phyloP scores from a whole-genome alignment of 2,329 filamentous ascomycete genomes.

The Thermoascus crustaceus region DNA sequence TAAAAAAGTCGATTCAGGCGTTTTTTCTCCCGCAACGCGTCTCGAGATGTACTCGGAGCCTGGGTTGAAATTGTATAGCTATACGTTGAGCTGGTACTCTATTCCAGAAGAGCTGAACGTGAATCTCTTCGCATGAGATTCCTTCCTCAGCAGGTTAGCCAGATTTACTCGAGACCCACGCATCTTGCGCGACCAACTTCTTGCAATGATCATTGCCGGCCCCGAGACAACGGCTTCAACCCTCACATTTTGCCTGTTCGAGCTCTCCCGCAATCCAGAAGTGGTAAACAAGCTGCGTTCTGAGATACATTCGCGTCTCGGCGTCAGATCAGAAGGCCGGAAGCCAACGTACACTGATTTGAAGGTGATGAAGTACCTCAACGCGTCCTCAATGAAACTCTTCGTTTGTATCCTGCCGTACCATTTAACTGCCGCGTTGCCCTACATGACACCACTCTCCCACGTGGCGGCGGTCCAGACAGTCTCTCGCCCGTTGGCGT shows the following conservation, averaged over 20 bases:
- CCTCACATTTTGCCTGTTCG: conserved; percentile 68
- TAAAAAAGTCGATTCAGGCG: too few species aligned
- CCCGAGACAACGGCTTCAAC: conserved; percentile 69
- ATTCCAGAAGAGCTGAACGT: too few species aligned
- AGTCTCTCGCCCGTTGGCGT: too few species aligned
- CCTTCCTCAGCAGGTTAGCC: conserved; percentile 71
- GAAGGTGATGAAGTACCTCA: conserved; percentile 9
- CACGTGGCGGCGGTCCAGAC: conserved; percentile 53
- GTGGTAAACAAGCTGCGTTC: conserved; percentile 56
- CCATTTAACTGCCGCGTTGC: conserved; percentile 38
- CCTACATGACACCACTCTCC: conserved; percentile 35
- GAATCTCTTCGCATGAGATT: too few species aligned
- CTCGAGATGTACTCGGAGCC: too few species aligned
- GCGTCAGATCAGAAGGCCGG: conserved; percentile 39
- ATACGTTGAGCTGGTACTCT: too few species aligned
- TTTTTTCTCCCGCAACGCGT: too few species aligned
- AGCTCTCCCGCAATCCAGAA: conserved; percentile 61
- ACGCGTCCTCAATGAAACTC: conserved; percentile 30
- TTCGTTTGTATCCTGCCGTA: conserved; percentile 41
- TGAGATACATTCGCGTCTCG: conserved; percentile 61
- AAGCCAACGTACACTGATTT: conserved; percentile 7
- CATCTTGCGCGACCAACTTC: conserved; percentile 62
- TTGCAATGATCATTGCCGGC: conserved; percentile 68
- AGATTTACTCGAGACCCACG: conserved; percentile 52
- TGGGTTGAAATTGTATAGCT: too few species aligned